These are phyloP conservation scores for Pichia sp. DNA, from an alignment of 1,139 yeast genomes.

Conservation along the genomic window DNA sequence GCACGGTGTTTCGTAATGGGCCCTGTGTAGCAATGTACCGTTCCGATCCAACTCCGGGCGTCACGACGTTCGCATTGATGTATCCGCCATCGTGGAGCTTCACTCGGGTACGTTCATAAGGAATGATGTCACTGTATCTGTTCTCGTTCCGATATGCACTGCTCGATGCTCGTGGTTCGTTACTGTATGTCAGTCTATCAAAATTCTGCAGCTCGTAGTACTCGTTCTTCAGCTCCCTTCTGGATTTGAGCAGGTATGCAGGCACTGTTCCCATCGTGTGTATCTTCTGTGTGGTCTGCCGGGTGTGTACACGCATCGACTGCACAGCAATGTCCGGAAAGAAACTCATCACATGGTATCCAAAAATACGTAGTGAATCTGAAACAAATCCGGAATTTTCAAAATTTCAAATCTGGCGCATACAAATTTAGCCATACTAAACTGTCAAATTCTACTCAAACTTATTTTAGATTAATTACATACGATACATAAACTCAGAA, in stretches of 20 bases:
- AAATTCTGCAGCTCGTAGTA: constrained; percentile 2
- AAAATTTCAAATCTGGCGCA: too few species aligned
- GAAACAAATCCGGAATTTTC: too few species aligned
- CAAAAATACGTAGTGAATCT: too few species aligned
- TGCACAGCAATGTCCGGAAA: too few species aligned
- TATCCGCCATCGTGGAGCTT: constrained; percentile 37
- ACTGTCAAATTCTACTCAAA: too few species aligned
- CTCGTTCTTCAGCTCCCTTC: neutral
- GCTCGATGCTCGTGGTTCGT: neutral
- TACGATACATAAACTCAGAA: too few species aligned
- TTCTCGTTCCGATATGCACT: constrained; percentile 30
- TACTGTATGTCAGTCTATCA: constrained; percentile 7
- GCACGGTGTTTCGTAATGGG: constrained; percentile 57
- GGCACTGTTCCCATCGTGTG: too few species aligned
- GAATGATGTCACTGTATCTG: constrained; percentile 55
- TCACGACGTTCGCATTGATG: constrained; percentile 47
- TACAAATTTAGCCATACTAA: too few species aligned
- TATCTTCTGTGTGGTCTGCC: too few species aligned
- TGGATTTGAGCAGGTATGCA: neutral
- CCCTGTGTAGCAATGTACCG: constrained; percentile 66
- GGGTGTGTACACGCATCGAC: too few species aligned
- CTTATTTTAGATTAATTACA: too few species aligned
- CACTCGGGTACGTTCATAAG: constrained; percentile 59
- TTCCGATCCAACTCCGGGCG: constrained; percentile 23
- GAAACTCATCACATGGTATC: too few species aligned